phyloP scores from a whole-genome alignment of 352 stramenopile genomes.

The Pythium monospermum region DNA sequence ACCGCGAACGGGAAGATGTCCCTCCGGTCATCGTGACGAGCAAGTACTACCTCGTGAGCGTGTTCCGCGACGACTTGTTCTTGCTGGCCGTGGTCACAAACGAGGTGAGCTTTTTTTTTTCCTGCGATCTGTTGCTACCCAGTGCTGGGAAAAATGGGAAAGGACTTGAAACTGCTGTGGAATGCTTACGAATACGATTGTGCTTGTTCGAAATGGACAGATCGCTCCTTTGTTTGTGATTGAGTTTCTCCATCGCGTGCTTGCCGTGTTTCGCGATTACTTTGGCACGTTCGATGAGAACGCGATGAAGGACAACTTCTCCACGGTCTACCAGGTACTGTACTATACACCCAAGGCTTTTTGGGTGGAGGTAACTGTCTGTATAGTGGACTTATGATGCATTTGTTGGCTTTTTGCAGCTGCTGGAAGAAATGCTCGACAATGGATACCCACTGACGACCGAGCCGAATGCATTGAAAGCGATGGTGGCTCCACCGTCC shows the following conservation, averaged over 20 bases:
- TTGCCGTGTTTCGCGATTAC: constrained; percentile 96
- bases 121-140: too few relatives aligned
- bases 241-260: constrained; percentile 96
- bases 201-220: constrained; percentile 23
- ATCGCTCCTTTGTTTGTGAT: constrained; percentile 89
- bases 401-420: too few relatives aligned
- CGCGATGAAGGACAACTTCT: constrained; percentile 98
- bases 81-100: constrained; percentile 93
- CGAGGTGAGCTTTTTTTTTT: constrained; percentile 64
- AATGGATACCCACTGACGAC: constrained; percentile 97
- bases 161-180: too few relatives aligned
- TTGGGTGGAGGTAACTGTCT: not conserved
- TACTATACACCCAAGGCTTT: not conserved
- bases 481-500: constrained; percentile 94
- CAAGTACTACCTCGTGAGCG: constrained; percentile 90
- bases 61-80: constrained; percentile 94
- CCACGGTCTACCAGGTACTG: constrained; percentile 90
- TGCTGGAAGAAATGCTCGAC: constrained; percentile 97
- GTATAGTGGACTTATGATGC: too few relatives aligned
- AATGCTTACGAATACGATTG: too few relatives aligned
- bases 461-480: constrained; percentile 96
- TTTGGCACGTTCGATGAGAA: constrained; percentile 95
- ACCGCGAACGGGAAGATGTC: constrained; percentile 81
- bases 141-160: too few relatives aligned
- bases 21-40: constrained; percentile 83